These are phyloP conservation scores for Corymbia maculata DNA, from an alignment of 345 rosid genomes.

Conservation along the genomic window DNA sequence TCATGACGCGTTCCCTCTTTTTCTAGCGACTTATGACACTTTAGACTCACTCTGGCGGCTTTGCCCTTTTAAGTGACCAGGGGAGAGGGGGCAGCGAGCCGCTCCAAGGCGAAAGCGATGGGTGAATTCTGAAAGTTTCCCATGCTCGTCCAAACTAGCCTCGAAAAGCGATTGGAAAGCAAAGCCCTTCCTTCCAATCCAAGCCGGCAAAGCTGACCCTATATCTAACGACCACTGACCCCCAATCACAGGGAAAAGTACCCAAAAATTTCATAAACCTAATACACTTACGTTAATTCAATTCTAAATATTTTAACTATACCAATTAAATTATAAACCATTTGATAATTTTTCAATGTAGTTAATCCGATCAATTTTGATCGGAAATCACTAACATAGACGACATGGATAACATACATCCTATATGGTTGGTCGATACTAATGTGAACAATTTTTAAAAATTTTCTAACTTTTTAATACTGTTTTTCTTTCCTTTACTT, in stretches of 20 bases:
- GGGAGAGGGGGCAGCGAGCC: not conserved
- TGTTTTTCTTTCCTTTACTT: too few relatives aligned
- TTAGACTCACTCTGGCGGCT: not conserved
- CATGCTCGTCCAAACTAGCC: not conserved
- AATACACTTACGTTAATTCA: too few relatives aligned
- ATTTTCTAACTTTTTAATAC: too few relatives aligned
- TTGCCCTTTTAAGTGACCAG: not conserved
- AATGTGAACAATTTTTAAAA: fast-evolving
- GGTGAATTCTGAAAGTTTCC: not conserved
- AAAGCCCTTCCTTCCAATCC: not conserved
- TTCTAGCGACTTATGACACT: not conserved
- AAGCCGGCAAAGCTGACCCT: not conserved
- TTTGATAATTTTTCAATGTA: too few relatives aligned
- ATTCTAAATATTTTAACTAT: too few relatives aligned
- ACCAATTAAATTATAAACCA: too few relatives aligned
- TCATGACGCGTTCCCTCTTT: not conserved
- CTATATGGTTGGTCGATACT: fast-evolving
- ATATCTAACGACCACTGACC: not conserved
- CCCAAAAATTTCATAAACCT: too few relatives aligned
- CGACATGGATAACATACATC: fast-evolving
- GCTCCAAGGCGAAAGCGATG: not conserved
- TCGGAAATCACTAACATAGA: fast-evolving
- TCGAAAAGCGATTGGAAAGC: not conserved
- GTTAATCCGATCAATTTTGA: fast-evolving
- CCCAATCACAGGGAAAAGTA: not conserved